Evolutionary conservation across 2,329 filamentous ascomycete genomes (phyloP).

Genomic region (Biscogniauxia mediterranea): DNA sequence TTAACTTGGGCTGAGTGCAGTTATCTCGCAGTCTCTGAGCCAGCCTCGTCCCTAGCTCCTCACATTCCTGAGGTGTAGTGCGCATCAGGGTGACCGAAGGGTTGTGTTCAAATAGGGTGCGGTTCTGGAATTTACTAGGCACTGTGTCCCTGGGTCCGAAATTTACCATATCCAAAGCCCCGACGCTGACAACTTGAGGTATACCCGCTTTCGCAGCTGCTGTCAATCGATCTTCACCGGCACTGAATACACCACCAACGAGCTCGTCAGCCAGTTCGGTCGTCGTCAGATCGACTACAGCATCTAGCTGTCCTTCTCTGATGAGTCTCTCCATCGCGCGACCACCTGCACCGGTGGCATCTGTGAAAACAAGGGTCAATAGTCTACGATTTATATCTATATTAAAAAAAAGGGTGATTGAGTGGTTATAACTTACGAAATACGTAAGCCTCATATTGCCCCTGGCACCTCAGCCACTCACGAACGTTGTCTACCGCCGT

Average conservation of each 20-base stretch:
- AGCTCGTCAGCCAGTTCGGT: conserved; percentile 66
- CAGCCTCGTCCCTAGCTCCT: conserved; percentile 54
- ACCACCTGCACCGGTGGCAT: conserved; percentile 68
- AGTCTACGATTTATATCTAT: background rate
- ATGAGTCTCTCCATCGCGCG: conserved; percentile 67
- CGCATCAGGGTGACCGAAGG: conserved; percentile 65
- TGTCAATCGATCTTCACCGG: conserved; percentile 54
- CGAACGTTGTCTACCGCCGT: conserved; percentile 59
- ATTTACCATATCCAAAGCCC: conserved; percentile 50
- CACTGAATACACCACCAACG: conserved; percentile 61
- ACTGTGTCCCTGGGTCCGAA: conserved; percentile 28
- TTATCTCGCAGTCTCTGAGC: conserved; percentile 47
- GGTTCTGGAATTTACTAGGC: conserved; percentile 50
- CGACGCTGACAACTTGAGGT: conserved; percentile 50
- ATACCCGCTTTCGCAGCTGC: conserved; percentile 57
- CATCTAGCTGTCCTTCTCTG: conserved; percentile 56
- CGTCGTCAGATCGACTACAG: conserved; percentile 68
- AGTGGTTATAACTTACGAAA: conserved; percentile 45
- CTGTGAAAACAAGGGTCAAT: background rate
- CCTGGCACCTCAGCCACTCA: conserved; percentile 43
- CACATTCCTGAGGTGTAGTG: conserved; percentile 57
- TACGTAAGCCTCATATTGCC: conserved; percentile 55
- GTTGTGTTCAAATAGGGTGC: conserved; percentile 64
- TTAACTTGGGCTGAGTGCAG: conserved; percentile 38
- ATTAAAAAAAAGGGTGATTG: background rate